Evolutionary conservation across 352 stramenopile genomes (phyloP).

Genomic region (Phytophthora fragariaefolia): DNA sequence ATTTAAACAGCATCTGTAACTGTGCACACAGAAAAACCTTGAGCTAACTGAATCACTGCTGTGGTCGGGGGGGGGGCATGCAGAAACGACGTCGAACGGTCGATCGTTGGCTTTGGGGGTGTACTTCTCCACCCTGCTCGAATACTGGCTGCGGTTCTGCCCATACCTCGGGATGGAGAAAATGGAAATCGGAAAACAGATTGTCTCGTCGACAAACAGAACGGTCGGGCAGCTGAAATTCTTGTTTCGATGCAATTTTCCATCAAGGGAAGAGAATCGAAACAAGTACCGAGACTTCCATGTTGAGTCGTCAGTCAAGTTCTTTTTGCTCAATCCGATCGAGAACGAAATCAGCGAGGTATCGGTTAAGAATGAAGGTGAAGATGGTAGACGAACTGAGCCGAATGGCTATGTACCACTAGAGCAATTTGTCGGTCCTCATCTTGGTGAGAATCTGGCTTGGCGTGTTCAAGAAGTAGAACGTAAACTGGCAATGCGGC

Average conservation of each 20-base stretch:
- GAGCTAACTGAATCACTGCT: neutral
- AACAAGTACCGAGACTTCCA: constrained; percentile 50
- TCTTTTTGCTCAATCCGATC: constrained; percentile 69
- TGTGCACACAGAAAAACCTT: neutral
- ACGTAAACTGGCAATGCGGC: constrained; percentile 69
- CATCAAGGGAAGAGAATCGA: constrained; percentile 7
- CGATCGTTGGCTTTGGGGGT: constrained; percentile 62
- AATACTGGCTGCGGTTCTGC: constrained; percentile 73
- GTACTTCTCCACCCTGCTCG: constrained; percentile 75
- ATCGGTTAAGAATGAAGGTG: neutral
- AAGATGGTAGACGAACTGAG: neutral
- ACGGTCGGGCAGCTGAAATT: constrained; percentile 84
- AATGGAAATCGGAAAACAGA: constrained; percentile 65
- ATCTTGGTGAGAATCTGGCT: constrained; percentile 76
- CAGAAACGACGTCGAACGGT: constrained; percentile 47
- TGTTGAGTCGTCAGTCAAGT: constrained; percentile 85
- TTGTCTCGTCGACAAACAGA: constrained; percentile 64
- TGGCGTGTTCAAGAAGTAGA: constrained; percentile 75
- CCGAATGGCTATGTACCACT: constrained; percentile 36
- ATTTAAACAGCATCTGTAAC: neutral
- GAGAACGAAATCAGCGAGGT: constrained; percentile 4
- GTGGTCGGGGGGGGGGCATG: neutral
- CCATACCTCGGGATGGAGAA: constrained; percentile 47
- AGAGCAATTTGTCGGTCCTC: constrained; percentile 75
- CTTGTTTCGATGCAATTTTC: constrained; percentile 57